These are phyloP conservation scores for Leptographium galeiforme DNA, from an alignment of 2,329 filamentous ascomycete genomes.

Conservation along the genomic window DNA sequence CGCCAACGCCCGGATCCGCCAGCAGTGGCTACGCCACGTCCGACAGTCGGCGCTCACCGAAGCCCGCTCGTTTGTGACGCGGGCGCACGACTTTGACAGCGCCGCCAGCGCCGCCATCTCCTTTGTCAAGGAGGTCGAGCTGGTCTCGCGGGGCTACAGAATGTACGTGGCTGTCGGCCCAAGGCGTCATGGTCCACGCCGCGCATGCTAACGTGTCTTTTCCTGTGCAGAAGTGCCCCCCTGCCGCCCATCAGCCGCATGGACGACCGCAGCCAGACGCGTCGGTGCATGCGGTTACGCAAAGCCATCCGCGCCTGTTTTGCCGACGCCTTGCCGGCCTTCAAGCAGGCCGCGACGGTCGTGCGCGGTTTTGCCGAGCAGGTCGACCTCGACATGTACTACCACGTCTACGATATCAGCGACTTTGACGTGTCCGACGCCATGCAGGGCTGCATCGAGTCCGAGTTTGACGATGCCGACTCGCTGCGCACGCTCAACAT, in stretches of 20 bases:
- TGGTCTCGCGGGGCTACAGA: constrained; percentile 81
- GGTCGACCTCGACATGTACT: constrained; percentile 78
- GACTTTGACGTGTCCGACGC: constrained; percentile 59
- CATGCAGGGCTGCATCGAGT: constrained; percentile 45
- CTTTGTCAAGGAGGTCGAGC: constrained; percentile 86
- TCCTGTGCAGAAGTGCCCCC: constrained; percentile 59
- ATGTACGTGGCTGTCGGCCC: constrained; percentile 38
- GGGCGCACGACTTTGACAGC: constrained; percentile 69
- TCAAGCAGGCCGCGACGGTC: constrained; percentile 53
- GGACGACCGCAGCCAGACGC: constrained; percentile 66
- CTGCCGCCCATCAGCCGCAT: constrained; percentile 85
- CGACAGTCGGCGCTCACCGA: constrained; percentile 60
- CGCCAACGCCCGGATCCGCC: constrained; percentile 59
- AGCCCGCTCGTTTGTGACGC: constrained; percentile 54
- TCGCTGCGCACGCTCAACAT: constrained; percentile 72
- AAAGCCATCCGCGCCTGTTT: constrained; percentile 60
- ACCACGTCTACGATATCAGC: constrained; percentile 76
- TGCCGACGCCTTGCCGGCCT: constrained; percentile 54
- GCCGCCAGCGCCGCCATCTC: constrained; percentile 63
- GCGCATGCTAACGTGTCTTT: neutral
- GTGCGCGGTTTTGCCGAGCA: constrained; percentile 65
- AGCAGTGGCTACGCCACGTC: constrained; percentile 71
- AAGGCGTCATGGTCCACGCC: too few species aligned
- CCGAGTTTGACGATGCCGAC: constrained; percentile 62
- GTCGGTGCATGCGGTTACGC: constrained; percentile 70